A percentile compares a stretch with the other conserved stretches of the same genome.
phyloP scores from a whole-genome alignment of 2,329 filamentous ascomycete genomes.

The Trichoderma harzianum region DNA sequence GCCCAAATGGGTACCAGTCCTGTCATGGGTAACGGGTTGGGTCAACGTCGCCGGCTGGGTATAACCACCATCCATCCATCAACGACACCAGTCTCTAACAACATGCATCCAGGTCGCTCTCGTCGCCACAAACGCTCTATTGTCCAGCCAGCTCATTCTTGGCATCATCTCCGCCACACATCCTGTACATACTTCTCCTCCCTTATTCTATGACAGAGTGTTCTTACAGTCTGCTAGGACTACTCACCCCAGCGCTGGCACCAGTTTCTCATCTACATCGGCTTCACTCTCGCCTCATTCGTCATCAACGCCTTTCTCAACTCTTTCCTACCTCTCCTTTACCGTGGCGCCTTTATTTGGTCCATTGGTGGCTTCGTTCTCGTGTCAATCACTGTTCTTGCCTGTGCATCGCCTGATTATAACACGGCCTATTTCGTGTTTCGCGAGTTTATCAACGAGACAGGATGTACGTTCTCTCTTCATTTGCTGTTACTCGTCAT shows the following conservation, averaged over 20 bases:
- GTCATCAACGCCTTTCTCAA: conserved; percentile 32
- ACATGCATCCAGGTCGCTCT: conserved; percentile 46
- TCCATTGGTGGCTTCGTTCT: conserved; percentile 64
- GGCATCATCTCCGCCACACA: conserved; percentile 62
- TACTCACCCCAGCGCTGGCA: conserved; percentile 63
- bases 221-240: conserved; percentile 20
- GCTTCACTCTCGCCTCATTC: conserved; percentile 28
- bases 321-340: conserved; percentile 42
- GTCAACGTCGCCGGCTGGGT: conserved; percentile 66
- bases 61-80: neutral
- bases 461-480: conserved; percentile 25
- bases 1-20: conserved; percentile 25
- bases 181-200: conserved; percentile 27
- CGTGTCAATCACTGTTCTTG: conserved; percentile 65
- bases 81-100: neutral
- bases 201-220: neutral
- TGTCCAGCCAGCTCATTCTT: conserved; percentile 64
- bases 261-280: conserved; percentile 56
- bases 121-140: conserved; percentile 63
- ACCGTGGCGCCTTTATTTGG: conserved; percentile 67
- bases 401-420: conserved; percentile 62
- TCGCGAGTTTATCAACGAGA: conserved; percentile 31
- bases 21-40: conserved; percentile 47
- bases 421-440: conserved; percentile 32
- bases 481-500: neutral